These are phyloP conservation scores for Artemisia tridentata DNA, from an alignment of 129 eudicot genomes.

Conservation along the genomic window DNA sequence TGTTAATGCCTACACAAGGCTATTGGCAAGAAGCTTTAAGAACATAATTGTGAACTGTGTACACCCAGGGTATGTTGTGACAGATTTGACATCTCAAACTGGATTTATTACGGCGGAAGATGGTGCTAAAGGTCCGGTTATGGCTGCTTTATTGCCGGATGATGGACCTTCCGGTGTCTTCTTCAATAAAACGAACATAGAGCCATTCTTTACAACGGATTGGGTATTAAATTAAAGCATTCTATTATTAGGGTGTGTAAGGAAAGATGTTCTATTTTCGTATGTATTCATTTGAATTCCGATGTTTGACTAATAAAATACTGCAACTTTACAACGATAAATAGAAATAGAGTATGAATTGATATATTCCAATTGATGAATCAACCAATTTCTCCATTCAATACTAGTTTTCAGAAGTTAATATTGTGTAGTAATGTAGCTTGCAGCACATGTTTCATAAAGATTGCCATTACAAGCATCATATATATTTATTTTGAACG, in stretches of 20 bases:
- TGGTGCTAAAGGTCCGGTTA: conserved; percentile 19
- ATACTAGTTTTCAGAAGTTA: no score
- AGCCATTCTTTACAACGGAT: neutral
- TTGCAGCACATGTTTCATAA: no score
- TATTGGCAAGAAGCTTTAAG: conserved; percentile 30
- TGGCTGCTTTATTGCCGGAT: conserved; percentile 18
- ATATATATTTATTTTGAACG: no score
- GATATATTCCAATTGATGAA: no score
- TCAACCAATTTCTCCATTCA: no score
- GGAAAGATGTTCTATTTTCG: neutral
- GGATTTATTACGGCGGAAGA: conserved; percentile 34
- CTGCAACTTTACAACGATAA: no score
- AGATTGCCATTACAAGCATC: no score
- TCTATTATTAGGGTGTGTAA: neutral
- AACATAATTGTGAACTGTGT: conserved; percentile 29
- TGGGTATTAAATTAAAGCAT: neutral
- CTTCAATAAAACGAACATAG: neutral
- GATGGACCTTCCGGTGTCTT: neutral
- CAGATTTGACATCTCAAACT: conserved; percentile 30
- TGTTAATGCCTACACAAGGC: conserved; percentile 37
- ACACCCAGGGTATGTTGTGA: conserved; percentile 45
- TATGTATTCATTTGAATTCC: neutral
- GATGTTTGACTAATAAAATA: no score
- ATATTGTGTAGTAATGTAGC: no score
- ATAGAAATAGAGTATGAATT: no score